Conservation (phyloP, 768 basidiomycete genomes). For the Boletus insuetus region DNA sequence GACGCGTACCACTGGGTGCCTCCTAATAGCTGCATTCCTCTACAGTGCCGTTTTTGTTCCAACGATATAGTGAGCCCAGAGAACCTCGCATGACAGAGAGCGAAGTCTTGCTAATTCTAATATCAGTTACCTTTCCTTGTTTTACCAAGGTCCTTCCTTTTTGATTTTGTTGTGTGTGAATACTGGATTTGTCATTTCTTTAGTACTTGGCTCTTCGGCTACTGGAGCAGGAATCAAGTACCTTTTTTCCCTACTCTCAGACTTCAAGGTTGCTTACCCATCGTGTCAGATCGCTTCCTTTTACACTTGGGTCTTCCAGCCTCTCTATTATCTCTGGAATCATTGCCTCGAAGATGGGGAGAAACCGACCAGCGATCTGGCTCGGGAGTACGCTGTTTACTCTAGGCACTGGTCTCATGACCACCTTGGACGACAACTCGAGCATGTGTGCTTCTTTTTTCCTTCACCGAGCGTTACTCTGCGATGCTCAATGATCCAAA, state of each 20-base stretch:
- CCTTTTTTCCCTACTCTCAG: conserved; percentile 33
- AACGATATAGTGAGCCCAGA: conserved; percentile 27
- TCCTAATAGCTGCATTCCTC: conserved; percentile 57
- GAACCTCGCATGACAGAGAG: neutral
- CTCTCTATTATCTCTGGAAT: conserved; percentile 57
- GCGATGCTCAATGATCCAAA: conserved; percentile 24
- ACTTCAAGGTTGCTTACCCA: neutral
- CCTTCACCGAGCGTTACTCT: neutral
- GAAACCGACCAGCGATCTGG: conserved; percentile 66
- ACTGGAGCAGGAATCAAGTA: conserved; percentile 66
- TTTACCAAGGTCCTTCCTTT: conserved; percentile 50
- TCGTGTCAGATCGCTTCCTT: conserved; percentile 62
- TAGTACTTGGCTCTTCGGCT: conserved; percentile 68
- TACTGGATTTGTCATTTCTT: neutral
- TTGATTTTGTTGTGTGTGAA: neutral
- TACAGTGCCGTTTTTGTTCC: conserved; percentile 63
- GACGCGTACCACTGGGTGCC: conserved; percentile 66
- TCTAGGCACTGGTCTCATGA: conserved; percentile 73
- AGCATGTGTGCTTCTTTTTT: conserved; percentile 35
- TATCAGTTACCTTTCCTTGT: conserved; percentile 62
- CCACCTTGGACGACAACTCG: conserved; percentile 56
- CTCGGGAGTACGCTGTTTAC: conserved; percentile 53
- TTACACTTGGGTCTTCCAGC: conserved; percentile 54
- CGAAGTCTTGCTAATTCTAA: neutral
- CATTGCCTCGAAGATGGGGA: conserved; percentile 52